Conservation (phyloP, 331 rosid genomes). For the Erythrophleum ivorense region DNA sequence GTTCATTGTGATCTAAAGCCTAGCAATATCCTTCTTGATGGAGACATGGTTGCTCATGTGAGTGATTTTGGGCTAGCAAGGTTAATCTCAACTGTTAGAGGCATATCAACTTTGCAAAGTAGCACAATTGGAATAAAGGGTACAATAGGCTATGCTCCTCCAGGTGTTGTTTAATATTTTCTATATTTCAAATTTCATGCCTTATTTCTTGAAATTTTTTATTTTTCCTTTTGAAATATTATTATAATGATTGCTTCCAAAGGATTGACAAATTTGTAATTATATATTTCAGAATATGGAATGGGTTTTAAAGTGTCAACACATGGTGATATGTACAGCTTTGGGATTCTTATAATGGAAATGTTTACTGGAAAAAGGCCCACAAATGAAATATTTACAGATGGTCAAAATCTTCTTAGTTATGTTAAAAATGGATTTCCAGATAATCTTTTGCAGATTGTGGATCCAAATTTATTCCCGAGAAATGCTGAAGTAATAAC, state of each 20-base stretch:
- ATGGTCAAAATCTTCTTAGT: neutral
- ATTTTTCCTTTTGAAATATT: neutral
- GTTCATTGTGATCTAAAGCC: neutral
- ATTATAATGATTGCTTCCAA: neutral
- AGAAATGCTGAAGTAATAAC: too few relatives aligned
- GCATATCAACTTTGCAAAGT: neutral
- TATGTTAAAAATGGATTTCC: neutral
- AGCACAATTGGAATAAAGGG: neutral
- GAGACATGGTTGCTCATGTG: neutral
- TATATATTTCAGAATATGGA: neutral
- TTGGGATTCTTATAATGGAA: neutral
- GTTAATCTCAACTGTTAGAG: neutral
- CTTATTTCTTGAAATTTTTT: neutral
- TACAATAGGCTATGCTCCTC: neutral
- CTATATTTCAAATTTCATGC: neutral
- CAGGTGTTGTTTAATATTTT: neutral
- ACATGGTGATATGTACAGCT: neutral
- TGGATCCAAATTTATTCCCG: neutral
- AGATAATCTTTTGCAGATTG: neutral
- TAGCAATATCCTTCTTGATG: neutral
- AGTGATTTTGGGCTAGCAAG: neutral
- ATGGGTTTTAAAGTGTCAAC: neutral
- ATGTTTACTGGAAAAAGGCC: neutral
- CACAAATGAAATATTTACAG: neutral
- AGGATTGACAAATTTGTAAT: neutral